phyloP scores from a whole-genome alignment of 1,284 basidiomycete genomes.

The Malassezia furfur region DNA sequence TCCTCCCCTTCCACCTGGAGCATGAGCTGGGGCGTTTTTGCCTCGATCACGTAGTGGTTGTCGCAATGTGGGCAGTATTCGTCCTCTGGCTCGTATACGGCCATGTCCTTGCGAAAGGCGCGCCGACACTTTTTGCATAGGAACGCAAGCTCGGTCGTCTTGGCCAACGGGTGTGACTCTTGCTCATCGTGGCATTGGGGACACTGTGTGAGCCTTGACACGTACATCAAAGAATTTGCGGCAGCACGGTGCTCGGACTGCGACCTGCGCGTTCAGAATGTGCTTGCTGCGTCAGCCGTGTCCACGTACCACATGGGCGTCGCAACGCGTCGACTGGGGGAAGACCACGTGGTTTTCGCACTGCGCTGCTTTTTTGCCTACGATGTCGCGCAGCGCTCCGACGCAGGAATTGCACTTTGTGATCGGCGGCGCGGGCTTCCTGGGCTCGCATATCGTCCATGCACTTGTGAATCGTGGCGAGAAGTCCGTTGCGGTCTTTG shows the following conservation, averaged over 20 bases:
- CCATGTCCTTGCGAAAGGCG: slow-evolving; percentile 90
- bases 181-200: slow-evolving; percentile 79
- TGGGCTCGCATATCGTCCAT: slow-evolving; percentile 40
- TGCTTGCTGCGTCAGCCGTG: slow-evolving; percentile 33
- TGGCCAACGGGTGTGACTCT: slow-evolving; percentile 64
- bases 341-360: background rate
- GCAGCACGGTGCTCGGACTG: slow-evolving; percentile 45
- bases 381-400: slow-evolving; percentile 36
- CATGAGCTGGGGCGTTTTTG: slow-evolving; percentile 77
- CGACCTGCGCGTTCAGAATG: slow-evolving; percentile 46
- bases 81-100: slow-evolving; percentile 81
- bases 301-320: slow-evolving; percentile 13
- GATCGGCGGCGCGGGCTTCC: slow-evolving; percentile 45
- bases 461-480: slow-evolving; percentile 42
- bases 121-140: slow-evolving; percentile 97
- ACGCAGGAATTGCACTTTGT: slow-evolving; percentile 44
- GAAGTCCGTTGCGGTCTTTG: slow-evolving; percentile 36
- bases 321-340: background rate
- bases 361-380: background rate
- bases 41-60: slow-evolving; percentile 90
- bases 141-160: slow-evolving; percentile 82
- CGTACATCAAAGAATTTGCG: slow-evolving; percentile 46
- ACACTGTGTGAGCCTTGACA: slow-evolving; percentile 54
- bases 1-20: slow-evolving; percentile 83
- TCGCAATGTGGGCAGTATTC: slow-evolving; percentile 97